phyloP scores from a whole-genome alignment of 2,329 filamentous ascomycete species.

The Zalaria sp. region DNA sequence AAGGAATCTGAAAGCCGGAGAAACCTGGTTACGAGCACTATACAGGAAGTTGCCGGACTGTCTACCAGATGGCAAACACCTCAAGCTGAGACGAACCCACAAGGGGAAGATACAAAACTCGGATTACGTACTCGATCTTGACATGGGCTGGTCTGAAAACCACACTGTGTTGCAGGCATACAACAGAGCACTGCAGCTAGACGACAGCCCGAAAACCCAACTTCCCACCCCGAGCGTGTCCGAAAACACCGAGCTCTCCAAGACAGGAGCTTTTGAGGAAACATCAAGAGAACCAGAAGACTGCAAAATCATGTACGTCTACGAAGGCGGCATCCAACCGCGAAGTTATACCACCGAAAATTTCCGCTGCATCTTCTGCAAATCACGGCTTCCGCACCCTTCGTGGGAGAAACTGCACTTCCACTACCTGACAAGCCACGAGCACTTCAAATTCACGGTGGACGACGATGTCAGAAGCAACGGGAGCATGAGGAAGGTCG shows the following conservation, averaged over 20 bases:
- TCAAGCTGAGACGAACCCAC: slow-evolving; percentile 11
- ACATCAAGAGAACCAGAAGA: not conserved
- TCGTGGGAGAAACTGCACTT: slow-evolving; percentile 17
- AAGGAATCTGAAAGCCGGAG: slow-evolving; percentile 6
- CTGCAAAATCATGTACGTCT: slow-evolving; percentile 5
- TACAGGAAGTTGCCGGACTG: slow-evolving; percentile 18
- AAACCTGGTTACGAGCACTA: slow-evolving; percentile 10
- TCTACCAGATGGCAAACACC: slow-evolving; percentile 7
- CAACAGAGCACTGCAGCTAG: slow-evolving; percentile 6
- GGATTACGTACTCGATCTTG: slow-evolving; percentile 11
- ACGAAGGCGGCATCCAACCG: slow-evolving; percentile 3
- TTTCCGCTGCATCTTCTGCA: slow-evolving; percentile 14
- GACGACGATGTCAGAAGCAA: slow-evolving; percentile 2
- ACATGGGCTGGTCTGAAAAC: slow-evolving; percentile 13
- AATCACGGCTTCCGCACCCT: slow-evolving; percentile 8
- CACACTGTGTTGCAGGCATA: slow-evolving; percentile 10
- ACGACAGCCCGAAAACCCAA: slow-evolving; percentile 8
- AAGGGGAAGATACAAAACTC: slow-evolving; percentile 4
- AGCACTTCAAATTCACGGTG: slow-evolving; percentile 17
- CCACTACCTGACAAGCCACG: slow-evolving; percentile 21
- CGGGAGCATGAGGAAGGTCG: not conserved
- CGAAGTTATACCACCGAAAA: slow-evolving; percentile 4
- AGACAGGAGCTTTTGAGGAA: not conserved
- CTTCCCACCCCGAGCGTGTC: slow-evolving; percentile 14
- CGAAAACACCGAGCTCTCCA: slow-evolving; percentile 5